These are phyloP conservation scores for Strigomonas oncopelti DNA, from an alignment of 208 protist species.

Conservation along the genomic window DNA sequence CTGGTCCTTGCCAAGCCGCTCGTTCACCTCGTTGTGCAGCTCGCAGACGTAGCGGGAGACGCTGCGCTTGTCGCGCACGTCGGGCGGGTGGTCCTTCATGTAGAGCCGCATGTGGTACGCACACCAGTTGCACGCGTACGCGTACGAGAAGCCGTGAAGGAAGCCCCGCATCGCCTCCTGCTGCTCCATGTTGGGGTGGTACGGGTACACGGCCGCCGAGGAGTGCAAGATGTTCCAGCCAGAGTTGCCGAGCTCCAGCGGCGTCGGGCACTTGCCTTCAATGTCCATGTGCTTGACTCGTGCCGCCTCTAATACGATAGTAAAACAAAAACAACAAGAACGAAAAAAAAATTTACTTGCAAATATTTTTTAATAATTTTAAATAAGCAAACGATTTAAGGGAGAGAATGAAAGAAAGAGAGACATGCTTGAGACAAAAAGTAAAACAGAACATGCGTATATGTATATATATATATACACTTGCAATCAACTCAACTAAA, in stretches of 20 bases:
- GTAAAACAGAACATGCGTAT: no score
- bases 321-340: no score
- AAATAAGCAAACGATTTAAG: no score
- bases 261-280: conserved; percentile 53
- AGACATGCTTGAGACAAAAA: no score
- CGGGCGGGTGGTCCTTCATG: conserved; percentile 60
- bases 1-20: conserved; percentile 57
- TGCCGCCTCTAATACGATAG: neutral
- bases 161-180: conserved; percentile 73
- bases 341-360: neutral
- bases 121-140: conserved; percentile 86
- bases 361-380: neutral
- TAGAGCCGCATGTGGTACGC: conserved; percentile 84
- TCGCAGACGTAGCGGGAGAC: conserved; percentile 81
- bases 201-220: conserved; percentile 79
- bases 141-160: conserved; percentile 67
- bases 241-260: conserved; percentile 58
- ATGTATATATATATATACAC: no score
- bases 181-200: conserved; percentile 55
- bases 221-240: conserved; percentile 88
- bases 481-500: no score
- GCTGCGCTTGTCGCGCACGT: conserved; percentile 58
- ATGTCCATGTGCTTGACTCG: conserved; percentile 27
- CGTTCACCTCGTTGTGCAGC: conserved; percentile 88
- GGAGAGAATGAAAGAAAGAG: no score